Evolutionary conservation across 495 filamentous ascomycete species (phyloP).

Genomic region (Cercophora samala): DNA sequence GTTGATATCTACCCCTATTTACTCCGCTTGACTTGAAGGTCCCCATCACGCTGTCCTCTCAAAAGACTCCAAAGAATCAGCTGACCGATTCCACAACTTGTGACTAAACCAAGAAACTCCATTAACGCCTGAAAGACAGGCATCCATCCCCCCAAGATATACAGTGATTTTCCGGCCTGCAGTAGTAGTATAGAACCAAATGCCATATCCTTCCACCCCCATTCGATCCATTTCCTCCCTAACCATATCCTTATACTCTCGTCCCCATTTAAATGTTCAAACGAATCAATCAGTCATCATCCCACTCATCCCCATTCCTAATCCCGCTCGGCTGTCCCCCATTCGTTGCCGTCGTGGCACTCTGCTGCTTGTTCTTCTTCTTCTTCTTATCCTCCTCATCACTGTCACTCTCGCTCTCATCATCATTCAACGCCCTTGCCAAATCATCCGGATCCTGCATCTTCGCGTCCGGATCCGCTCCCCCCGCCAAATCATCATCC

Average conservation of each 20-base stretch:
- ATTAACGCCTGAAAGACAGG: neutral
- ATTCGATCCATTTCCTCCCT: neutral
- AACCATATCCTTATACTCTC: too few relatives aligned
- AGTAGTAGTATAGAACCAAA: neutral
- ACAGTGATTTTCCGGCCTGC: neutral
- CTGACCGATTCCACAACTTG: too few relatives aligned
- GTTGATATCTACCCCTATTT: neutral
- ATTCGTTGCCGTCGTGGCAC: slow-evolving; percentile 7
- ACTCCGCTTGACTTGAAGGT: neutral
- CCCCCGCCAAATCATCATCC: slow-evolving; percentile 28
- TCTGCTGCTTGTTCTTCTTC: slow-evolving; percentile 5
- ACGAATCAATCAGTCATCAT: slow-evolving; percentile 31
- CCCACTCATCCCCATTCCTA: slow-evolving; percentile 42
- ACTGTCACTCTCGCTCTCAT: slow-evolving; percentile 35
- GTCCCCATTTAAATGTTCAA: too few relatives aligned
- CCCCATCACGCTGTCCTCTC: neutral
- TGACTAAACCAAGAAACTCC: neutral
- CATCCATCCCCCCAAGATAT: neutral
- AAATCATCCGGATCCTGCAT: slow-evolving; percentile 58
- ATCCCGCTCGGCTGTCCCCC: slow-evolving; percentile 30
- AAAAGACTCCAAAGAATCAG: neutral
- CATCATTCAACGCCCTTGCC: slow-evolving; percentile 49
- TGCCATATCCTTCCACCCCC: neutral
- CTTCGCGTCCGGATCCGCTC: slow-evolving; percentile 51
- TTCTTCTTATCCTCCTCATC: slow-evolving; percentile 7